phyloP scores from a whole-genome alignment of 2,329 filamentous ascomycete genomes.

The Fusarium sp. region DNA sequence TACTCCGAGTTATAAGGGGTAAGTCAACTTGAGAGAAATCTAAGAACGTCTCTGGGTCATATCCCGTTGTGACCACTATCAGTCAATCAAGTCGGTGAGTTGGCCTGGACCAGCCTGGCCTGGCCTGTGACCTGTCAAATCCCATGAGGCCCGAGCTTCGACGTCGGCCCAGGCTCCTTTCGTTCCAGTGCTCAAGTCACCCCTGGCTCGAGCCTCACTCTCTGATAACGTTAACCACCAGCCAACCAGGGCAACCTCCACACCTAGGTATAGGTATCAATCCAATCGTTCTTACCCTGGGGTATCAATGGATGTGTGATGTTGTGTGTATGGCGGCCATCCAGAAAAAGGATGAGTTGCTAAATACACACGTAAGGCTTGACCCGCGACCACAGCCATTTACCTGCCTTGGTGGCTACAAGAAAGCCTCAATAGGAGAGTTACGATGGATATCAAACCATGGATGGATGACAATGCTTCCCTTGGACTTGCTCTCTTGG shows the following conservation, averaged over 20 bases:
- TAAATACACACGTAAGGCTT: not conserved
- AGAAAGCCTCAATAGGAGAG: not conserved
- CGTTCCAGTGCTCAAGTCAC: not conserved
- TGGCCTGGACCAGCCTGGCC: not conserved
- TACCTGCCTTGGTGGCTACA: not conserved
- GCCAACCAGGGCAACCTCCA: not conserved
- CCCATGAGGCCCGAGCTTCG: constrained; percentile 21
- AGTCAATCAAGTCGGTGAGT: constrained; percentile 7
- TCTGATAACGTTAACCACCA: not conserved
- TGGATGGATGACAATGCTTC: not conserved
- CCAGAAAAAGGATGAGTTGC: not conserved
- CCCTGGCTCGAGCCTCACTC: constrained; percentile 6
- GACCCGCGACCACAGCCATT: not conserved
- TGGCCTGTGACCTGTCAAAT: constrained; percentile 14
- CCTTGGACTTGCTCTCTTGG: not conserved
- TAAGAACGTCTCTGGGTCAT: not conserved
- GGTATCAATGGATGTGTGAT: not conserved
- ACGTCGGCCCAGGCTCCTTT: constrained; percentile 3
- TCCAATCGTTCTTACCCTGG: not conserved
- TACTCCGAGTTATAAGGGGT: not conserved
- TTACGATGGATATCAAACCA: not conserved
- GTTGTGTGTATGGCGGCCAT: not conserved
- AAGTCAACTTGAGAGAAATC: not conserved
- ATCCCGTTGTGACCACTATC: not conserved
- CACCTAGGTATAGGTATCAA: not conserved